Base-by-base conservation (phyloP, 2,329 filamentous ascomycete species). In the Drechslera avenae region DNA sequence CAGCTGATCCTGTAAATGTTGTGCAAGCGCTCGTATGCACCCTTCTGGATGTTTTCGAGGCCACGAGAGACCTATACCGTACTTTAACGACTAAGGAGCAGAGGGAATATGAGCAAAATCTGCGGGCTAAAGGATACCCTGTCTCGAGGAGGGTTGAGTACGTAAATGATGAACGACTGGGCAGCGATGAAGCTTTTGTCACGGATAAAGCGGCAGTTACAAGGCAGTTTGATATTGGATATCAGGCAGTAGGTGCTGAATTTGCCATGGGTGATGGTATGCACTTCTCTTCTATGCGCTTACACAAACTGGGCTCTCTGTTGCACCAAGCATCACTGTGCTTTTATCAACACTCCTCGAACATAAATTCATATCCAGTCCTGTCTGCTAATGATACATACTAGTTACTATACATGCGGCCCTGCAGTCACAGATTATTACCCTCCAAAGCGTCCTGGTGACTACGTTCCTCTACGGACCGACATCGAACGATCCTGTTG, bases 351-450 rank as follows among this genome's bases (percentile, higher is more conserved):
- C 8, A 28, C 26, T 9, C 12, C 7, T 28, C 9, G 9, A 28
- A 13, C 26, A 12, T 28, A 28, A 4, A 28, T 28, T 13, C 9
- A 12, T 28, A 28, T 28, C 26, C 2, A 28, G 10, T 28, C 3
- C 8, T 13, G n/a, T 16, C 21, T 17, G 44, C 50, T 49, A 44
- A 50, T 28, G 8, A 34, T 5, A 44, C 8, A 2, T n/a, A 21
- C 9, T 31, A 73, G 71, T 68, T 6, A 50, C 64, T 26, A 62
- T 69, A 13, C 66, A 72, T 43, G 63, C 63, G 9, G 67, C 57
- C 4, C 60, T 73, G 9, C 71, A 73, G 41, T 64, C 66, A 3
- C 66, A 72, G 32, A 70, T 73, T 34, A 73, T 73, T n/a, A 59
- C 56, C 7, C 60, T 73, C 1, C 71, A 73, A 46, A 65, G 59